Base-by-base conservation (phyloP, 176 grass and related monocot species). In the Ampelocalamus luodianensis region DNA sequence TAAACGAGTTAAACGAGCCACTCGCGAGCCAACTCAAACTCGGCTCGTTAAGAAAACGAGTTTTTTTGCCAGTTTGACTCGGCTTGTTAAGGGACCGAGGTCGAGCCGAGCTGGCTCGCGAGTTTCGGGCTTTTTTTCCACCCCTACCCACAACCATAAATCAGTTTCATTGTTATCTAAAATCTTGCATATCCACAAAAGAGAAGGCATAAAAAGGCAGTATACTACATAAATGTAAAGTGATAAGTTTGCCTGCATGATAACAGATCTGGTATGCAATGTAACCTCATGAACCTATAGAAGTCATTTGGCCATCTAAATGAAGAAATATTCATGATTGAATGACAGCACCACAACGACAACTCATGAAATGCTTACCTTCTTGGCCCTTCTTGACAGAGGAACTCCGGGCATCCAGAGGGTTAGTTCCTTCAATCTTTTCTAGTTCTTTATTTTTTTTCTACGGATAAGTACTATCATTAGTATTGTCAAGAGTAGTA, bases 381-480 rank as follows among this genome's bases (percentile, higher is more conserved):
- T 92, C 74, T 88, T 93, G 72, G 74, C 87, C 82, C 72, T 93
- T 93, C 60, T 87, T 90, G 16, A 68, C 71, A 90, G 83, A 87
- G 50, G 90, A 91, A 88, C 50, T 87, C 77, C 71, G 76, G 3
- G 48, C 45, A 72, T 88, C 85, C 49, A 79, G 27, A 71, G 62
- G n/a, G 10, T 82, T 80, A 72, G 76, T 87, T 73, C 83, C 72
- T 59, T 88, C 89, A 78, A 87, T 89, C 24, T 82, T 95, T 72
- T 91, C 76, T 71, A 98, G 81, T 87, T 95, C 89, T 89, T 77
- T 93, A 82, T 29, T 59, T 90, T 85, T 85, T 98, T 98, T 84
- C 71, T 91, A 79, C 82, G 85, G 65, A 98, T 98, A 11, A 95
- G 91, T 71, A 98, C 85, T 67, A 98, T 46, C 71, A 98, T 62